phyloP scores from a whole-genome alignment of 202 grass and related monocot species.

The Panicum hallii region DNA sequence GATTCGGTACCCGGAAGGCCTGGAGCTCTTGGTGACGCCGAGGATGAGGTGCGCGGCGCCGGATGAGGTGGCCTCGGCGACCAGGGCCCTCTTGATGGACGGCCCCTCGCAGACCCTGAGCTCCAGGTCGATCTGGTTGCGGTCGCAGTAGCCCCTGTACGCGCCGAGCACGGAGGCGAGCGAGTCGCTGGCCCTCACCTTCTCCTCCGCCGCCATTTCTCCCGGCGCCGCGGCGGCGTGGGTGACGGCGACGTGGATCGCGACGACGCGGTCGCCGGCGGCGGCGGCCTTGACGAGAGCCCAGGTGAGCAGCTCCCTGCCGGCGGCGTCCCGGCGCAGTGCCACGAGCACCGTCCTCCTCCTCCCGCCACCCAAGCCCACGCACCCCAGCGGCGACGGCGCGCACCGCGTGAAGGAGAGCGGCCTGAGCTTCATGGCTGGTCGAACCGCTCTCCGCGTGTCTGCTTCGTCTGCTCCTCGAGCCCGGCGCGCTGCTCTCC shows the following conservation, averaged over 20 bases:
- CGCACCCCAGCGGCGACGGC: slow-evolving; percentile 21
- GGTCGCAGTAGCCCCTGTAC: slow-evolving; percentile 72
- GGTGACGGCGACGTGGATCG: slow-evolving; percentile 59
- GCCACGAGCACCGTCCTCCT: slow-evolving; percentile 73
- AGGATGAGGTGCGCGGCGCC: slow-evolving; percentile 67
- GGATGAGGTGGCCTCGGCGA: slow-evolving; percentile 49
- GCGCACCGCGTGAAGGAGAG: not conserved
- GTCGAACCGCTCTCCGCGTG: not conserved
- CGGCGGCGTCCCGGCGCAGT: slow-evolving; percentile 57
- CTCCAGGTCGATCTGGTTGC: slow-evolving; percentile 82
- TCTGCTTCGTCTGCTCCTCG: not conserved
- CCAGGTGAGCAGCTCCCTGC: slow-evolving; percentile 82
- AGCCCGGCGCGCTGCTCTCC: not conserved
- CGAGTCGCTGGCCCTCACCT: slow-evolving; percentile 11
- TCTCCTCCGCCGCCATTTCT: not conserved
- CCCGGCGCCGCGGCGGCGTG: not conserved
- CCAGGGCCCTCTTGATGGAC: slow-evolving; percentile 61
- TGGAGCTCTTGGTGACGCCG: slow-evolving; percentile 59
- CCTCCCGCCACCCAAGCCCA: not conserved
- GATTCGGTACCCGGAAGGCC: slow-evolving; percentile 46
- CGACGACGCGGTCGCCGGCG: slow-evolving; percentile 66
- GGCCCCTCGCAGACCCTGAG: slow-evolving; percentile 59
- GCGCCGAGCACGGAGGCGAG: slow-evolving; percentile 64
- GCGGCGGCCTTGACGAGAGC: slow-evolving; percentile 70
- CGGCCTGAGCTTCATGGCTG: slow-evolving; percentile 45